These are phyloP conservation scores for Colletotrichum caudatum DNA, from an alignment of 2,329 filamentous ascomycete genomes.

Conservation along the genomic window DNA sequence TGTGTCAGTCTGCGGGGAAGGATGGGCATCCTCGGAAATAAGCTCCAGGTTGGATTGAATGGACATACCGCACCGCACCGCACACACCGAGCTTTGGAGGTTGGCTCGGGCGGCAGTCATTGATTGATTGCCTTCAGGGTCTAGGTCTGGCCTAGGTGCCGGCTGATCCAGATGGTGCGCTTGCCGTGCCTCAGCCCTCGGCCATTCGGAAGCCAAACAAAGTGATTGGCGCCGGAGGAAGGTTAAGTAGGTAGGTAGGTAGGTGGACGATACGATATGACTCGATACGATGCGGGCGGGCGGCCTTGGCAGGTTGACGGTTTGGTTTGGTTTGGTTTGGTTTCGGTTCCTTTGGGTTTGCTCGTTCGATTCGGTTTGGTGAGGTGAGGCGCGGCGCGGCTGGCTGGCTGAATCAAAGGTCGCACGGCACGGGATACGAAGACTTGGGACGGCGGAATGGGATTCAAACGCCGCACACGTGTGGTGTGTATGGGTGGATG, in stretches of 20 bases:
- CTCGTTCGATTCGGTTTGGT: not conserved
- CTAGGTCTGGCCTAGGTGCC: conserved; percentile 30
- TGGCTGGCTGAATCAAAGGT: not conserved
- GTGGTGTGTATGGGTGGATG: not conserved
- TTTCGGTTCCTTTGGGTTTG: not conserved
- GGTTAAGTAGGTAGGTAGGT: too few species aligned
- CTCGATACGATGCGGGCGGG: not conserved
- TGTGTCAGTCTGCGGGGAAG: not conserved
- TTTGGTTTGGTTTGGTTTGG: not conserved
- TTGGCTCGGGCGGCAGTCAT: conserved; percentile 13
- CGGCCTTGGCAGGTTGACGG: not conserved
- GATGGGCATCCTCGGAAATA: conserved; percentile 22
- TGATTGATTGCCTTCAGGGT: conserved; percentile 24
- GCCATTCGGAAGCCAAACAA: not conserved
- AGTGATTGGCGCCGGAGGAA: not conserved
- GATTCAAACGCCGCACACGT: not conserved
- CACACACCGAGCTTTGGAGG: not conserved
- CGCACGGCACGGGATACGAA: not conserved
- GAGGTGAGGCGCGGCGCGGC: not conserved
- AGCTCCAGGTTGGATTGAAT: conserved; percentile 21
- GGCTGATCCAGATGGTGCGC: conserved; percentile 36
- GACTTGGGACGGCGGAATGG: not conserved
- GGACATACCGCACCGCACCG: not conserved
- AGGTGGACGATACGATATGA: too few species aligned
- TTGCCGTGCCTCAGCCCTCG: conserved; percentile 22